Conservation (phyloP, 2,329 filamentous ascomycete genomes). For the Drechslera avenae region DNA sequence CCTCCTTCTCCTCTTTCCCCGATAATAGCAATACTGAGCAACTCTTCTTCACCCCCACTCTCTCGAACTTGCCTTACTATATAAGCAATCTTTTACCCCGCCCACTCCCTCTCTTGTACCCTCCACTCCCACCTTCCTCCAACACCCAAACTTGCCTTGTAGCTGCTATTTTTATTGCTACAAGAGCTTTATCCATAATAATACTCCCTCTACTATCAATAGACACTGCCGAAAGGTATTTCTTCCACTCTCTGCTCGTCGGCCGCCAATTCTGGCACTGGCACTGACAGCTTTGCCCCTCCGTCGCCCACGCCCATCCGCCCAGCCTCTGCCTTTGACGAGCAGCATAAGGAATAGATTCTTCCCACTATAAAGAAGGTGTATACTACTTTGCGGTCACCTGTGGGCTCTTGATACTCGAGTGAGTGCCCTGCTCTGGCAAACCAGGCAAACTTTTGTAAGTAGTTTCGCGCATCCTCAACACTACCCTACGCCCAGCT, state of each 20-base stretch:
- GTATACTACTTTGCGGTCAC: no score
- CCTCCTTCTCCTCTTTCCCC: neutral
- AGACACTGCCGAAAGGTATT: neutral
- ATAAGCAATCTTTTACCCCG: neutral
- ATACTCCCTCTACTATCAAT: neutral
- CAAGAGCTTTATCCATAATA: neutral
- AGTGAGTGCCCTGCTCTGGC: neutral
- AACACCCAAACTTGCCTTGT: neutral
- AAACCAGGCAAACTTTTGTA: no score
- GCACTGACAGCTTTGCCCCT: neutral
- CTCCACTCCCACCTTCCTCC: neutral
- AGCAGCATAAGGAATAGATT: neutral
- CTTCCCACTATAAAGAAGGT: neutral
- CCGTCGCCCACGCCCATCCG: neutral
- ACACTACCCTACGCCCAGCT: no score
- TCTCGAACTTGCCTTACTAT: neutral
- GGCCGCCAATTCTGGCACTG: neutral
- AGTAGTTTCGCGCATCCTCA: no score
- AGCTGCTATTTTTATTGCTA: neutral
- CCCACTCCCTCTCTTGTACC: neutral
- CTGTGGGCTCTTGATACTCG: no score
- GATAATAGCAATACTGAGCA: neutral
- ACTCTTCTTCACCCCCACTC: slow-evolving; percentile 3
- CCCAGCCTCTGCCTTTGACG: neutral
- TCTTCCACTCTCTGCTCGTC: neutral